A percentile compares a stretch with the other conserved stretches of the same genome.
These are phyloP conservation scores for Wallacemonas sp. DNA, from an alignment of 208 protist genomes.

Conservation along the genomic window DNA sequence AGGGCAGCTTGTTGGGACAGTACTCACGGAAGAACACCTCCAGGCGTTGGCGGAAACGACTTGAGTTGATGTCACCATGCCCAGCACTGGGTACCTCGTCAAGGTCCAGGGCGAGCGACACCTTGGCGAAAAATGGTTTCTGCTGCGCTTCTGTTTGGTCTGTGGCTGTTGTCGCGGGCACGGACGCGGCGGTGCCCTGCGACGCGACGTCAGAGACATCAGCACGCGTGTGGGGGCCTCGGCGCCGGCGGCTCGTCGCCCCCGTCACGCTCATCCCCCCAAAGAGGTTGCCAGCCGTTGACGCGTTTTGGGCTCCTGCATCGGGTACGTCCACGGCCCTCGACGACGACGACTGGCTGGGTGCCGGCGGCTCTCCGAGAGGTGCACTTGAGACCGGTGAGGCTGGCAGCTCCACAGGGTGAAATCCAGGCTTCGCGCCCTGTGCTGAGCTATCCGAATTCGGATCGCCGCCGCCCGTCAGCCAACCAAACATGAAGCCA, in stretches of 20 bases:
- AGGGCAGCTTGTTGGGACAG: conserved; percentile 32
- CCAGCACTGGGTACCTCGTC: background rate
- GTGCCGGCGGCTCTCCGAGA: too few species aligned
- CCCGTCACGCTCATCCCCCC: background rate
- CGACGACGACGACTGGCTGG: too few species aligned
- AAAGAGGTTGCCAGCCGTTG: background rate
- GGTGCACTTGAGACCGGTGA: too few species aligned
- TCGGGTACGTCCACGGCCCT: too few species aligned
- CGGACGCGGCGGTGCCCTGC: too few species aligned
- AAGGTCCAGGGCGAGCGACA: background rate
- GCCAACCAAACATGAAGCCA: conserved; percentile 27
- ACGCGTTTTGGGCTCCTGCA: background rate
- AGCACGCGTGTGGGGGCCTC: background rate
- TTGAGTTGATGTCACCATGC: too few species aligned
- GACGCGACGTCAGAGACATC: too few species aligned
- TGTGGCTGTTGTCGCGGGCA: too few species aligned
- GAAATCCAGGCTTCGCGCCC: conserved; percentile 1
- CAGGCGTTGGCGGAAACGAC: conserved; percentile 20
- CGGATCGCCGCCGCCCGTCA: conserved; percentile 8
- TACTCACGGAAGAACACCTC: conserved; percentile 45
- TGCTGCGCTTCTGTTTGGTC: too few species aligned
- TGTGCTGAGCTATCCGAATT: background rate
- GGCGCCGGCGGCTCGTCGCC: background rate
- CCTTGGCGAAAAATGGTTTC: conserved; percentile 15
- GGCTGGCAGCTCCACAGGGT: conserved; percentile 10